Evolutionary conservation across 306 rosid genomes (phyloP), one percentile per base, ranked within the genome.

Genomic region (Fagus crenata): DNA sequence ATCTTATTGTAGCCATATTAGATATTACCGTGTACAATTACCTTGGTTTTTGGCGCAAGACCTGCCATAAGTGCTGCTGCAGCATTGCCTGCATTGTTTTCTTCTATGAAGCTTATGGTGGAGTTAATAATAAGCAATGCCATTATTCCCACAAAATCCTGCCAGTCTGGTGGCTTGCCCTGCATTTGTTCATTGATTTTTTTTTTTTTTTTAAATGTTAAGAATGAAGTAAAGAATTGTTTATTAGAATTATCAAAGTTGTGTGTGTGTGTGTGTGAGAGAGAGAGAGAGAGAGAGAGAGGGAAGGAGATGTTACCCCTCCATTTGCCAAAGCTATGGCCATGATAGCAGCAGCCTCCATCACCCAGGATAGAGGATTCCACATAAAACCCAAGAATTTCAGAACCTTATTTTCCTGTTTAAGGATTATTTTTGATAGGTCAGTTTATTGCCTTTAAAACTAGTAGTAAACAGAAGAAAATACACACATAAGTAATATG

Each of bases 51-150:
- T 63, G 97, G 96, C 15, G 98, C 98, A 81, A 93, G 98, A 58
- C 98, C 97, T 3, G 98, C 97, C 98, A 93, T 93, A 53, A 93
- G 96, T 40, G 98, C 96, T 55, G 87, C 89, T 18, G 98, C 98
- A 32, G 98, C 98, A 79, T 93, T 93, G 60, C 98, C 98, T 13
- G 98, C 97, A 71, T 91, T 93, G 85, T 93, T 91, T 79, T 93
- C 98, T 82, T 93, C 98, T 2, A 93, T 84, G 53, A 93, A 93
- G 74, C 97, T 91, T 35, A 93, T 93, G 67, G 98, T 90, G 43
- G 98, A 93, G 86, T 93, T 93, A 76, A 91, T 80, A n/a, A 93
- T 0, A 4, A 93, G 87, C 81, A 93, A 73, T n/a, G 53, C 88
- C 64, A 43, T 7, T 1, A 93, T 91, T 9, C 97, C 97, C 13